A percentile compares a stretch with the other conserved stretches of the same genome.
These are phyloP conservation scores for Paulownia fortunei DNA, from an alignment of 257 asterid genomes.

Conservation along the genomic window DNA sequence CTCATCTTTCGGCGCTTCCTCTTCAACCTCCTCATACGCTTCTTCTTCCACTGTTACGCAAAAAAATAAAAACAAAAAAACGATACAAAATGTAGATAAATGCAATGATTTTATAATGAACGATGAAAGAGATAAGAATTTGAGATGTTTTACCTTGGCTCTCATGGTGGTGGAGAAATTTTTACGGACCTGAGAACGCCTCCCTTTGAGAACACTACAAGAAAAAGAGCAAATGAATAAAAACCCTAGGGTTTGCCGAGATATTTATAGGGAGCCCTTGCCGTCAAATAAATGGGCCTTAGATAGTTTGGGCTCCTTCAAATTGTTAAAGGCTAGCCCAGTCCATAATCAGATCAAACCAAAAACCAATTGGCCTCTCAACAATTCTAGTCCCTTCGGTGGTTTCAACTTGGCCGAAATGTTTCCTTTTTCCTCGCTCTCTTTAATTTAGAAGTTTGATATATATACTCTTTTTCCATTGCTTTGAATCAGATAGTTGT, in stretches of 20 bases:
- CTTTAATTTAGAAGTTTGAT: too few relatives aligned
- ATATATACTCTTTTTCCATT: too few relatives aligned
- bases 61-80: background rate
- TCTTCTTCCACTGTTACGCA: slow-evolving; percentile 57
- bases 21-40: slow-evolving; percentile 61
- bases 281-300: slow-evolving; percentile 13
- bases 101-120: background rate
- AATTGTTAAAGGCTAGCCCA: background rate
- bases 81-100: background rate
- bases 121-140: background rate
- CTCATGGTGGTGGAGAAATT: slow-evolving; percentile 44
- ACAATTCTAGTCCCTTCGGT: too few relatives aligned
- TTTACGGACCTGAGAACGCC: slow-evolving; percentile 19
- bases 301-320: background rate
- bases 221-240: background rate
- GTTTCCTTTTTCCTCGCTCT: too few relatives aligned
- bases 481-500: too few relatives aligned
- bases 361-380: too few relatives aligned
- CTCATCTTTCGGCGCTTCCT: slow-evolving; percentile 68
- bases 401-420: too few relatives aligned
- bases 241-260: slow-evolving; percentile 31
- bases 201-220: background rate
- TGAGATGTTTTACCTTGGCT: slow-evolving; percentile 40
- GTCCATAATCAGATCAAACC: too few relatives aligned
- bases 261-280: slow-evolving; percentile 1